These are phyloP conservation scores for Suillus fuscotomentosus DNA, from an alignment of 768 basidiomycete genomes.

Conservation along the genomic window DNA sequence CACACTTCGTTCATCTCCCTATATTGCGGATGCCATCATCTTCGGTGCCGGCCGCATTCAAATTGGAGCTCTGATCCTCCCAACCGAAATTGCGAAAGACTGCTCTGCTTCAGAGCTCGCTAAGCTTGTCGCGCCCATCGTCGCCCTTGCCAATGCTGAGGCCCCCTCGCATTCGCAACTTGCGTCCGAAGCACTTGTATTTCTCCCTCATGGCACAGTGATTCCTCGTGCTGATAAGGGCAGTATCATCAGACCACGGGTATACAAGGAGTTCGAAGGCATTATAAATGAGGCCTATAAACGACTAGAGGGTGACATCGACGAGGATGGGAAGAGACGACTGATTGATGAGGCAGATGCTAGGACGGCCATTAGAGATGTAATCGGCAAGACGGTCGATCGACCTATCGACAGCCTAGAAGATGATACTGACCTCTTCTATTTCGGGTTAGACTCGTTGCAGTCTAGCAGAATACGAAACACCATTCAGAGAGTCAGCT, in stretches of 20 bases:
- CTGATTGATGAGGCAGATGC: conserved; percentile 14
- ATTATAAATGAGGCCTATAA: conserved; percentile 41
- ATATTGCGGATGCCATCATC: conserved; percentile 50
- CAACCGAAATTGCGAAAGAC: conserved; percentile 37
- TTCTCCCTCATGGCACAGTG: conserved; percentile 46
- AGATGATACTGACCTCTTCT: conserved; percentile 40
- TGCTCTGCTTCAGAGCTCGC: conserved; percentile 25
- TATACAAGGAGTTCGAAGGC: conserved; percentile 49
- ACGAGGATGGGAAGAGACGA: conserved; percentile 18
- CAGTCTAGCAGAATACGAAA: conserved; percentile 54
- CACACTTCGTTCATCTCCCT: conserved; percentile 44
- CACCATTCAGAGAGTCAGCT: conserved; percentile 37
- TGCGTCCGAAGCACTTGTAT: conserved; percentile 46
- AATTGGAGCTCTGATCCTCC: conserved; percentile 50
- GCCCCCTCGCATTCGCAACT: conserved; percentile 55
- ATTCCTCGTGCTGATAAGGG: conserved; percentile 54
- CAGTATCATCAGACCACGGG: conserved; percentile 46
- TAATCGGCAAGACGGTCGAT: conserved; percentile 23
- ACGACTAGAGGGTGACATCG: conserved; percentile 42
- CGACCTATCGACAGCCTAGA: conserved; percentile 13
- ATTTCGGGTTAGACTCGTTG: conserved; percentile 54
- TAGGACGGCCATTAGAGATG: conserved; percentile 7
- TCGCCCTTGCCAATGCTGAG: conserved; percentile 48
- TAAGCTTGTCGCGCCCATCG: conserved; percentile 39
- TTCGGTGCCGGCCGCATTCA: conserved; percentile 51